These are phyloP conservation scores for Penicillium arizonense DNA, from an alignment of 495 filamentous ascomycete genomes.

Conservation along the genomic window DNA sequence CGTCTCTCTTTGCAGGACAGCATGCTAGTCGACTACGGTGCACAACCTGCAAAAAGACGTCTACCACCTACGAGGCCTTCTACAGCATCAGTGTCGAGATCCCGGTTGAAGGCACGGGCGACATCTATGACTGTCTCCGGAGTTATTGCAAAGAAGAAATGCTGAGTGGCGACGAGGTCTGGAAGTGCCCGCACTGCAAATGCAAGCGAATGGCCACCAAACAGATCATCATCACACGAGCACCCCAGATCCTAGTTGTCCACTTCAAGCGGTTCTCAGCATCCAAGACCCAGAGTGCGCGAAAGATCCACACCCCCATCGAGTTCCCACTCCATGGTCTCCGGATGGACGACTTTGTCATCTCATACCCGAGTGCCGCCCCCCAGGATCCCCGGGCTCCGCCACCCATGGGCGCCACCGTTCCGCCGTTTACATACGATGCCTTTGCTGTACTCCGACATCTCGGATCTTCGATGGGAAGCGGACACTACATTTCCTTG, in stretches of 20 bases:
- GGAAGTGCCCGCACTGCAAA: constrained; percentile 72
- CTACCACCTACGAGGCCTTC: constrained; percentile 72
- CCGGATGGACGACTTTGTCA: constrained; percentile 60
- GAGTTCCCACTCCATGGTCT: constrained; percentile 66
- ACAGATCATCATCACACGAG: constrained; percentile 70
- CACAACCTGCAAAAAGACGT: constrained; percentile 61
- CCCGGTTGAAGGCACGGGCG: constrained; percentile 46
- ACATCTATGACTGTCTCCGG: constrained; percentile 63
- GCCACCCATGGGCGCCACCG: constrained; percentile 41
- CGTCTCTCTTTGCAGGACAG: constrained; percentile 70
- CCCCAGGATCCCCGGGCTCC: constrained; percentile 22
- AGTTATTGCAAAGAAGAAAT: constrained; percentile 69
- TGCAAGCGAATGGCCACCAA: constrained; percentile 66
- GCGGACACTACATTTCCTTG: constrained; percentile 69
- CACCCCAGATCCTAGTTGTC: constrained; percentile 68
- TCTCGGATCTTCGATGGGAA: constrained; percentile 58
- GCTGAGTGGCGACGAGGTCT: constrained; percentile 64
- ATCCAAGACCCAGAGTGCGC: constrained; percentile 52
- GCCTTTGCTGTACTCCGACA: constrained; percentile 72
- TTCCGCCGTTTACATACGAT: constrained; percentile 66
- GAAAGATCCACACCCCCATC: constrained; percentile 67
- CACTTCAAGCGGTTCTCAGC: constrained; percentile 74
- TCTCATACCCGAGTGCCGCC: constrained; percentile 31
- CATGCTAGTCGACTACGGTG: constrained; percentile 64
- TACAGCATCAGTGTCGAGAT: constrained; percentile 69